phyloP scores from a whole-genome alignment of 495 filamentous ascomycete genomes.

The Penicillium taxi region DNA sequence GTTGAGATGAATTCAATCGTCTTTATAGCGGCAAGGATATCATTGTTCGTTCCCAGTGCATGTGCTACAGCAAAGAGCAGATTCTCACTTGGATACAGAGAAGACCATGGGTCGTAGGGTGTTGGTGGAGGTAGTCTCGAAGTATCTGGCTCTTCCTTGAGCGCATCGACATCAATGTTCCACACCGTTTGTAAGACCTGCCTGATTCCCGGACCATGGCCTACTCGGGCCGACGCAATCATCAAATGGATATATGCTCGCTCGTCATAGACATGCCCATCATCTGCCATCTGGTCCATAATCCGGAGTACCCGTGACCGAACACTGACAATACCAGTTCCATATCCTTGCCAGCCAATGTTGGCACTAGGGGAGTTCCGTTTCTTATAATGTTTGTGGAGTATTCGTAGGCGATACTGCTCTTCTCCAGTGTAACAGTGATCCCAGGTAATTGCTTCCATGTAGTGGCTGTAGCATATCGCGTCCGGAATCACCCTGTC shows the following conservation, averaged over 20 bases:
- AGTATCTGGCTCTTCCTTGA: slow-evolving; percentile 20
- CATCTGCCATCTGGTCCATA: slow-evolving; percentile 44
- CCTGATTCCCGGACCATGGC: slow-evolving; percentile 39
- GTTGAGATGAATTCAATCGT: slow-evolving; percentile 49
- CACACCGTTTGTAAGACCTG: slow-evolving; percentile 47
- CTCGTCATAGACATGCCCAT: slow-evolving; percentile 42
- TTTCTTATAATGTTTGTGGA: slow-evolving; percentile 25
- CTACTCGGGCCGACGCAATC: slow-evolving; percentile 48
- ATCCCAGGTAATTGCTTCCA: slow-evolving; percentile 43
- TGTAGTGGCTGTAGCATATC: slow-evolving; percentile 51
- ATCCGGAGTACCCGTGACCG: slow-evolving; percentile 26
- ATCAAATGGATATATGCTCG: slow-evolving; percentile 51
- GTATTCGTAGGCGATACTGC: slow-evolving; percentile 35
- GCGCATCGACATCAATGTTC: slow-evolving; percentile 47
- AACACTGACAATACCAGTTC: slow-evolving; percentile 27
- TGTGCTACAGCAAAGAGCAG: slow-evolving; percentile 54
- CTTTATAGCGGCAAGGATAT: slow-evolving; percentile 45
- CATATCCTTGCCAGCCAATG: slow-evolving; percentile 26
- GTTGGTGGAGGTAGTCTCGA: slow-evolving; percentile 21
- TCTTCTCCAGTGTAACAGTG: slow-evolving; percentile 24
- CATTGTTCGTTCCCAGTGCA: slow-evolving; percentile 49
- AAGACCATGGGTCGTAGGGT: slow-evolving; percentile 36
- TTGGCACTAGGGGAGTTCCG: slow-evolving; percentile 15
- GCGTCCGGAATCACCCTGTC: slow-evolving; percentile 36
- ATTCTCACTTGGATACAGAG: slow-evolving; percentile 45